Conservation (phyloP, 441 rosid species). For the Euphorbia corollata region DNA sequence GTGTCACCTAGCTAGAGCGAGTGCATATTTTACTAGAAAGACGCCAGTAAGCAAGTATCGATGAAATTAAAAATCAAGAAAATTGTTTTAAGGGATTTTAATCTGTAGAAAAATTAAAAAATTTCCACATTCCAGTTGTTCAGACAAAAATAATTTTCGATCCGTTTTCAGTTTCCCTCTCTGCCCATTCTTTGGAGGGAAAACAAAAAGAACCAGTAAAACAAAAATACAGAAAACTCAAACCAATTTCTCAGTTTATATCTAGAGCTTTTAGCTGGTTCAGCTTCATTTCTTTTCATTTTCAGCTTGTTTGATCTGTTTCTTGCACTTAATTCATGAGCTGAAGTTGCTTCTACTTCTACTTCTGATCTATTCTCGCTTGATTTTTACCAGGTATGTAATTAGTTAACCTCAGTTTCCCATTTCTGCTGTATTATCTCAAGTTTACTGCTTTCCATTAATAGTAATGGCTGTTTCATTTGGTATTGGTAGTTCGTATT, state of each 20-base stretch:
- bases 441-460: constrained; percentile 8
- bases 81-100: too few species aligned
- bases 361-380: constrained; percentile 14
- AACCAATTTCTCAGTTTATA: constrained; percentile 2
- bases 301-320: constrained; percentile 9
- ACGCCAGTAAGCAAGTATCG: not conserved
- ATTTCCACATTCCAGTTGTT: constrained; percentile 12
- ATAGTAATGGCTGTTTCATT: not conserved
- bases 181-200: constrained; percentile 48
- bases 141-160: constrained; percentile 37
- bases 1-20: not conserved
- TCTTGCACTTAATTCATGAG: constrained; percentile 11
- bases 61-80: constrained; percentile 1
- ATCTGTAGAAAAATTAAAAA: too few species aligned
- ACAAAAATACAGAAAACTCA: constrained; percentile 6
- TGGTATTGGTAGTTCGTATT: not conserved
- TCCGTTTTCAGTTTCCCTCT: constrained; percentile 48
- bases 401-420: not conserved
- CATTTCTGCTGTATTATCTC: not conserved
- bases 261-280: constrained; percentile 21
- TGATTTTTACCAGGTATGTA: constrained; percentile 22
- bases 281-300: constrained; percentile 6
- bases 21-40: not conserved
- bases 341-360: constrained; percentile 5
- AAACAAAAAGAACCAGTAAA: constrained; percentile 16